Percentiles rank a stretch among this genome's conserved stretches.
Evolutionary conservation across 768 basidiomycete species (phyloP).

Genomic region (Trametes meyenii): DNA sequence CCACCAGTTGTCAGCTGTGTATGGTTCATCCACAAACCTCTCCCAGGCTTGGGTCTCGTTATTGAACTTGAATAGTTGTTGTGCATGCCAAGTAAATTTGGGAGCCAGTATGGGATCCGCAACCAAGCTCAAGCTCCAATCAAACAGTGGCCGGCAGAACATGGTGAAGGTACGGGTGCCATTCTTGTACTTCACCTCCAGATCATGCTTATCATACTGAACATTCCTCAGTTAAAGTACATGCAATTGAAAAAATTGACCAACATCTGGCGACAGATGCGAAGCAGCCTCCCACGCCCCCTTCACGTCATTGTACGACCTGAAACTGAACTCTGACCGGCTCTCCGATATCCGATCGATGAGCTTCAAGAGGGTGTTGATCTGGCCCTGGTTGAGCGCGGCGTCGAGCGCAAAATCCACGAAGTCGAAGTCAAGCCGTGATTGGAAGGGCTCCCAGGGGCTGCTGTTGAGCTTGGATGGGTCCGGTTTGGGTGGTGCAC

Average conservation of each 20-base stretch:
- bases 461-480: not conserved
- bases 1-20: constrained; percentile 42
- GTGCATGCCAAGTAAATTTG: too few species aligned
- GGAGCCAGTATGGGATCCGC: too few species aligned
- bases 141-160: constrained; percentile 28
- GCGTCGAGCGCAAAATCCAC: too few species aligned
- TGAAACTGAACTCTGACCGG: constrained; percentile 22
- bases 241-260: not conserved
- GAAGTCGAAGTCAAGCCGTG: constrained; percentile 36
- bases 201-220: not conserved
- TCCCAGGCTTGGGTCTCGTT: constrained; percentile 34
- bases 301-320: constrained; percentile 25
- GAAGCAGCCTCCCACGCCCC: constrained; percentile 26
- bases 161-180: constrained; percentile 25
- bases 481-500: not conserved
- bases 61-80: constrained; percentile 35
- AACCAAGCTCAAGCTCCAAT: constrained; percentile 36
- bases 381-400: too few species aligned
- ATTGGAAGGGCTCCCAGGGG: constrained; percentile 38
- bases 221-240: constrained; percentile 1
- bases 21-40: constrained; percentile 40
- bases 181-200: constrained; percentile 12
- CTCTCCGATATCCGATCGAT: constrained; percentile 10
- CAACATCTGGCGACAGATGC: constrained; percentile 4
- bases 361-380: constrained; percentile 27